Evolutionary conservation across 225 moss, liverwort and hornwort genomes (phyloP), one percentile per base, ranked within the genome.

Genomic region (Pseudisothecium myosuroides): DNA sequence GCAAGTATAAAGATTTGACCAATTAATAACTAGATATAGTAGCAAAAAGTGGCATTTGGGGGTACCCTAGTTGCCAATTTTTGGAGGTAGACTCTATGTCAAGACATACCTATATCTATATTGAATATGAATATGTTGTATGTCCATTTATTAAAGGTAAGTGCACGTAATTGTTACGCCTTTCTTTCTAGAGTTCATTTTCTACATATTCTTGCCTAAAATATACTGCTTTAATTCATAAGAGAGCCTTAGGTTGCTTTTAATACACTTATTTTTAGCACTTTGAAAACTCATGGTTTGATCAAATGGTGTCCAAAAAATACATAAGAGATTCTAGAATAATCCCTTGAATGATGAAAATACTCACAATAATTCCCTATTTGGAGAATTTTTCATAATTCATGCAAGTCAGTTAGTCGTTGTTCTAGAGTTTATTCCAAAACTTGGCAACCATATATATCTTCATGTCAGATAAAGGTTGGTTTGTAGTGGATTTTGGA

Each of bases 11-110:
- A 61, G 27, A 55, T 61, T 61, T 61, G 61, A 61, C 12, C 26
- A 61, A 34, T 36, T 18, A 36, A 65, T 34, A 65, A 34, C 0
- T 10, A 65, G 1, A 5, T 3, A 65, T 2, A 65, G 5, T 34
- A 65, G 36, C 65, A 36, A 65, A 36, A 65, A 8, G 1, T 16
- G 34, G 18, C 65, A 62, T 18, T 61, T 28, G 6, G 1, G 2
- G 5, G 18, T 7, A 7, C 0, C 11, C 2, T n/a, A 13, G 1
- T n/a, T 37, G 12, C 7, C 4, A 22, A 7, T 1, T 68, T 37
- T 21, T 2, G 0, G 11, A 11, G 0, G 20, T 64, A 64, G 17
- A 34, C 5, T 17, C 64, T 17, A 10, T 65, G 5, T 34, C 34
- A 34, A 65, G 65, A 65, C 1, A 2, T 65, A 65, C 2, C 19